Evolutionary conservation across 2,329 filamentous ascomycete species (phyloP).

Genomic region (Botrytis elliptica): DNA sequence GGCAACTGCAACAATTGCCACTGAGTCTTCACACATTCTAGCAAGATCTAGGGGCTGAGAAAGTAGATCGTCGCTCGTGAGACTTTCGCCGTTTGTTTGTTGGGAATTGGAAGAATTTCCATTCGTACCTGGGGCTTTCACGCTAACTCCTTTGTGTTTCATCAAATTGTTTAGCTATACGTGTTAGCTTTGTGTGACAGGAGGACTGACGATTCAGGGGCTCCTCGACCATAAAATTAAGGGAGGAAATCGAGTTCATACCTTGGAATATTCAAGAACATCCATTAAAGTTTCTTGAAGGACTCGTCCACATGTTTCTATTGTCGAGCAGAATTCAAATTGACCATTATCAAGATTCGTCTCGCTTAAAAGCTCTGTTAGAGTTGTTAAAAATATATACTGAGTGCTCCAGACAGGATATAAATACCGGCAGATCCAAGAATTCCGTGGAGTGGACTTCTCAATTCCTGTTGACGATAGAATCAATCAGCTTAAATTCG

Average conservation of each 20-base stretch:
- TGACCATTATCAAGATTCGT: conserved; percentile 20
- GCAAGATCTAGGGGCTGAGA: conserved; percentile 22
- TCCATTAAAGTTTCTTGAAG: conserved; percentile 38
- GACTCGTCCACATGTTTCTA: conserved; percentile 21
- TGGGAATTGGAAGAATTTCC: background rate
- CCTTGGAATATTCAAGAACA: conserved; percentile 46
- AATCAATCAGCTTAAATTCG: background rate
- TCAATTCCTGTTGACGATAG: conserved; percentile 44
- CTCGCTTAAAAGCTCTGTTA: conserved; percentile 12
- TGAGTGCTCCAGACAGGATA: background rate
- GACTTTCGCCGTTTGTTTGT: background rate
- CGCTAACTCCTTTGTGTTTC: background rate
- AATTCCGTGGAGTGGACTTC: conserved; percentile 59
- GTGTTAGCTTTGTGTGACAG: background rate
- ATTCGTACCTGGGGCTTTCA: background rate
- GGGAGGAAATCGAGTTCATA: conserved; percentile 33
- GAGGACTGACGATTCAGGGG: no score
- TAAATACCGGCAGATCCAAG: conserved; percentile 47
- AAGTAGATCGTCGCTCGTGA: background rate
- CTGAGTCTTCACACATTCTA: conserved; percentile 23
- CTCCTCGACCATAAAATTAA: no score
- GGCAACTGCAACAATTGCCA: conserved; percentile 20
- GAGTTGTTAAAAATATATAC: background rate
- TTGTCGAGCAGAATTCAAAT: conserved; percentile 21
- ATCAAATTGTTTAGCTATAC: conserved; percentile 10